Evolutionary conservation across 768 basidiomycete species (phyloP).

Genomic region (Russula griseocarnosa): DNA sequence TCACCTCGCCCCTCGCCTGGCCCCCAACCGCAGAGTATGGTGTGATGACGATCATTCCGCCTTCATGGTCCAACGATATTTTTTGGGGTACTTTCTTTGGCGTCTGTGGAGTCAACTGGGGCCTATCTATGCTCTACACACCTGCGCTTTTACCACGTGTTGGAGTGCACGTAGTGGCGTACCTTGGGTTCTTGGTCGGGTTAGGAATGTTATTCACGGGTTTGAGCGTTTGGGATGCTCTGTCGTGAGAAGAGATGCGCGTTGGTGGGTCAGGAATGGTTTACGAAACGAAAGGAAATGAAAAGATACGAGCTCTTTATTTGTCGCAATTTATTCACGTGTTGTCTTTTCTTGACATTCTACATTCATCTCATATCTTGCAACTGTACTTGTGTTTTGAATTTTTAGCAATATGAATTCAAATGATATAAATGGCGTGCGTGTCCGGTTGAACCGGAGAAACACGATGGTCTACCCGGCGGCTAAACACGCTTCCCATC

Average conservation of each 20-base stretch:
- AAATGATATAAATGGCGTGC: too few species aligned
- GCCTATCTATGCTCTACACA: constrained; percentile 61
- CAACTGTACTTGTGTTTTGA: not conserved
- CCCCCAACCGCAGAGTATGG: not conserved
- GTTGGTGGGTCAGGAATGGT: not conserved
- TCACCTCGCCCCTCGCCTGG: constrained; percentile 45
- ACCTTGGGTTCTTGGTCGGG: constrained; percentile 60
- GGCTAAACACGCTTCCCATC: too few species aligned
- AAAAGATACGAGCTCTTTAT: not conserved
- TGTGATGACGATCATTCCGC: constrained; percentile 22
- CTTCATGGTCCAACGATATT: constrained; percentile 28
- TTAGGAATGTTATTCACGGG: constrained; percentile 70
- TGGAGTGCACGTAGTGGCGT: constrained; percentile 74
- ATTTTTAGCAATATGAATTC: not conserved
- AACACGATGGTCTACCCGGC: too few species aligned
- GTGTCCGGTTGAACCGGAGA: too few species aligned
- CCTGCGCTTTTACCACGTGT: constrained; percentile 63
- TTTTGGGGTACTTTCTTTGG: constrained; percentile 34
- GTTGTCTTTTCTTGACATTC: not conserved
- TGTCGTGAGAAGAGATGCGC: constrained; percentile 38
- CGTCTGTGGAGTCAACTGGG: constrained; percentile 40
- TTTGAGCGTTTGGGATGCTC: constrained; percentile 65
- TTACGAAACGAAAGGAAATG: not conserved
- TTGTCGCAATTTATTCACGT: not conserved
- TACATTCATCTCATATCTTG: not conserved